A percentile compares a stretch with the other conserved stretches of the same genome.
Evolutionary conservation across 192 early-diverging fungal genomes (phyloP).

Genomic region (Coemansia sp.): DNA sequence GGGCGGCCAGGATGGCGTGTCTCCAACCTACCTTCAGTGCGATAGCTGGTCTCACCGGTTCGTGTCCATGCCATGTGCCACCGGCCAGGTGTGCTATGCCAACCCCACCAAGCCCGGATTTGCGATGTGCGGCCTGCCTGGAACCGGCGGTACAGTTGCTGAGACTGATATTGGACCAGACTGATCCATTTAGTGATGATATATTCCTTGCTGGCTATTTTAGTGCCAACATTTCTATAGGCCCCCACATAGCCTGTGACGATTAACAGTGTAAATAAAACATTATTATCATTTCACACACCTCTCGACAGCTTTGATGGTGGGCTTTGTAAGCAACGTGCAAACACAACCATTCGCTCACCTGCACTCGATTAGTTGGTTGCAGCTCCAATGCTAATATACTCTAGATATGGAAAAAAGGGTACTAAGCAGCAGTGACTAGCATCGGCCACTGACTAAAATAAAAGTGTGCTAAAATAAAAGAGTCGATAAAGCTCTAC

Average conservation of each 20-base stretch:
- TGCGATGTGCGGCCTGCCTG: constrained; percentile 45
- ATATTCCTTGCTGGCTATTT: too few species aligned
- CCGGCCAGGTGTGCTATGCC: constrained; percentile 44
- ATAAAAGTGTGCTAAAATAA: not conserved
- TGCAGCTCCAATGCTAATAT: not conserved
- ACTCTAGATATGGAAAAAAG: not conserved
- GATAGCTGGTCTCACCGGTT: constrained; percentile 37
- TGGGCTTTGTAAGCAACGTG: too few species aligned
- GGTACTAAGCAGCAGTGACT: not conserved
- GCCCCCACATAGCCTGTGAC: too few species aligned
- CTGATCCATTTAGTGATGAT: too few species aligned
- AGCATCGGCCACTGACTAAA: not conserved
- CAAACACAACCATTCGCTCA: too few species aligned
- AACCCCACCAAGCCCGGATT: constrained; percentile 36
- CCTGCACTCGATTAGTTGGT: not conserved
- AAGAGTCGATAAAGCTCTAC: not conserved
- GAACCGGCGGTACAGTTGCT: constrained; percentile 20
- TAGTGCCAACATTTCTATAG: too few species aligned
- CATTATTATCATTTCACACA: too few species aligned
- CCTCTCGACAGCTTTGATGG: too few species aligned
- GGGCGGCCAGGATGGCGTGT: constrained; percentile 35
- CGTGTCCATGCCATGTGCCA: constrained; percentile 23
- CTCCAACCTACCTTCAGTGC: constrained; percentile 40
- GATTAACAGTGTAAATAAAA: too few species aligned
- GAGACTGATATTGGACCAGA: too few species aligned